Percentiles rank a stretch among this genome's conserved stretches.
These are phyloP conservation scores for Perkinsus chesapeaki DNA, from an alignment of 169 alveolate species.

Conservation along the genomic window DNA sequence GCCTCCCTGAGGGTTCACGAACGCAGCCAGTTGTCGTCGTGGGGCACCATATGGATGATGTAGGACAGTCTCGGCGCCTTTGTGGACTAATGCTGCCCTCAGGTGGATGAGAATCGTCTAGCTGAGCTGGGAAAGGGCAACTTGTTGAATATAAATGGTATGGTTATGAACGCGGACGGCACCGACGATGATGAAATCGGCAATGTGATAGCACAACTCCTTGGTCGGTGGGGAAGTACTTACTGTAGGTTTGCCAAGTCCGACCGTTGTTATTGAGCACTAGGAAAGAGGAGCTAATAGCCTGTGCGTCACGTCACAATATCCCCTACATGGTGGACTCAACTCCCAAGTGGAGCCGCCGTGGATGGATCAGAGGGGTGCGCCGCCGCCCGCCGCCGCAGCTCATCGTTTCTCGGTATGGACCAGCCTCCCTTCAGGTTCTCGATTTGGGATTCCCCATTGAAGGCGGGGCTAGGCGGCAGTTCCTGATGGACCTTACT, in stretches of 20 bases:
- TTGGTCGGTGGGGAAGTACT: neutral
- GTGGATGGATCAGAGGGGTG: neutral
- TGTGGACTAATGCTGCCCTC: neutral
- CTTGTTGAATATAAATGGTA: neutral
- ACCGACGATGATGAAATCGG: neutral
- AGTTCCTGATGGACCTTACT: neutral
- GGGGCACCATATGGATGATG: neutral
- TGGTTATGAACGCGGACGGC: neutral
- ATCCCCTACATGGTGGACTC: neutral
- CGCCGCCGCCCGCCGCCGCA: too few relatives aligned
- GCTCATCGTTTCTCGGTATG: too few relatives aligned
- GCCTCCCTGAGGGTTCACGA: neutral
- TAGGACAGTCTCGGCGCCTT: neutral
- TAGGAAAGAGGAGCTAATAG: neutral
- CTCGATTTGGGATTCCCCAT: neutral
- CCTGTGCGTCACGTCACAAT: neutral
- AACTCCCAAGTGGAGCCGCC: neutral
- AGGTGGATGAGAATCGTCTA: neutral
- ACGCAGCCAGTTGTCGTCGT: neutral
- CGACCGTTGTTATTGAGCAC: neutral
- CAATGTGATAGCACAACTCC: neutral
- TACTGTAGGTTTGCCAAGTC: neutral
- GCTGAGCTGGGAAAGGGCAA: constrained; percentile 1
- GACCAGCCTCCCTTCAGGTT: neutral
- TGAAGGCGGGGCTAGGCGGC: neutral